Evolutionary conservation across 768 basidiomycete species (phyloP).

Genomic region (Podaxis sp.): DNA sequence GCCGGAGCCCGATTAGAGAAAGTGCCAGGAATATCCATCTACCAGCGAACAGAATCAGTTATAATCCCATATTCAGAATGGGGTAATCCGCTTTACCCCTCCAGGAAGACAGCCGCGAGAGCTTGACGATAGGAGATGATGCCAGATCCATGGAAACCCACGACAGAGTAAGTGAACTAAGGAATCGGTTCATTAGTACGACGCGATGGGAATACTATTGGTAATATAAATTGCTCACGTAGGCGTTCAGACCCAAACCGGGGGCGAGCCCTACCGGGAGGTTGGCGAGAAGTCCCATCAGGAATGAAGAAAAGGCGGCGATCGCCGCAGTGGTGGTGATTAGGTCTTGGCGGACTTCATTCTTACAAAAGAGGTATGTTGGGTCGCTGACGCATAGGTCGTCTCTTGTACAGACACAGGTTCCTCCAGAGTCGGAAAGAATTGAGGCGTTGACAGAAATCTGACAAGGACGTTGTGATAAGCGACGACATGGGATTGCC

Average conservation of each 20-base stretch:
- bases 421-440: slow-evolving; percentile 73
- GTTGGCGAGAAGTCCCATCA: slow-evolving; percentile 85
- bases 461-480: slow-evolving; percentile 31
- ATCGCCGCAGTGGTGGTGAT: slow-evolving; percentile 83
- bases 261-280: slow-evolving; percentile 90
- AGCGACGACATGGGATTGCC: slow-evolving; percentile 4
- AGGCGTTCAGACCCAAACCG: slow-evolving; percentile 81
- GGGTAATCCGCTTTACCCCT: slow-evolving; percentile 51
- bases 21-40: slow-evolving; percentile 84
- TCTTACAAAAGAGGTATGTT: slow-evolving; percentile 56
- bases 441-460: slow-evolving; percentile 88
- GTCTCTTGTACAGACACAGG: slow-evolving; percentile 68
- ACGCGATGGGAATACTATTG: not conserved
- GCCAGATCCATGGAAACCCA: slow-evolving; percentile 79
- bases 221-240: slow-evolving; percentile 45
- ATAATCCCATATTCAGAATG: not conserved
- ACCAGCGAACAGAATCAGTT: slow-evolving; percentile 3
- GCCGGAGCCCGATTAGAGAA: slow-evolving; percentile 80
- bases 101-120: slow-evolving; percentile 82
- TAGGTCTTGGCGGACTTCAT: slow-evolving; percentile 68
- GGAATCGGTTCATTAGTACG: not conserved
- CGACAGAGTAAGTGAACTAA: slow-evolving; percentile 86
- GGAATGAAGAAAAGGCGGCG: slow-evolving; percentile 68
- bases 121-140: slow-evolving; percentile 78
- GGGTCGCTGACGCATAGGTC: slow-evolving; percentile 56